Evolutionary conservation across 495 filamentous ascomycete genomes (phyloP).

Genomic region (Neurospora sp.): DNA sequence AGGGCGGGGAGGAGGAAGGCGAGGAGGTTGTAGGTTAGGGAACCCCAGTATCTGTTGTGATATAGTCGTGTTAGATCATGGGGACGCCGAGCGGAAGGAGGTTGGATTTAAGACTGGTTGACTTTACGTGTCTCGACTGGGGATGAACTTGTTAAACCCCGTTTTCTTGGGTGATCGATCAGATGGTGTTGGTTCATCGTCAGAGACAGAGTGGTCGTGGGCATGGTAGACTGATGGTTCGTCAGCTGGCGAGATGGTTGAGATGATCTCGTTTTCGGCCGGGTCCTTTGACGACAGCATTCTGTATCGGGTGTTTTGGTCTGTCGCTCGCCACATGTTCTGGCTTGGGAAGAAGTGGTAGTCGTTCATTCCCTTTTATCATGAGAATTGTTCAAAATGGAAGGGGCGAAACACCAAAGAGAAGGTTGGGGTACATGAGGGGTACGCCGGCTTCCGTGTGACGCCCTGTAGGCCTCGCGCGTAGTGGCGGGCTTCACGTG

Average conservation of each 20-base stretch:
- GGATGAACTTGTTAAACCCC: neutral
- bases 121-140: neutral
- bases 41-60: conserved; percentile 36
- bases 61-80: neutral
- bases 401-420: neutral
- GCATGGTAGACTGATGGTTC: neutral
- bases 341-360: neutral
- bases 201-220: neutral
- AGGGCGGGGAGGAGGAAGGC: conserved; percentile 60
- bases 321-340: neutral
- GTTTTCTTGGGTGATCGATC: neutral
- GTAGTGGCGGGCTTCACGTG: neutral
- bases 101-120: neutral
- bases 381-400: neutral
- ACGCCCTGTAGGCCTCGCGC: neutral
- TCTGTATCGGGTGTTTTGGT: neutral
- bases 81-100: neutral
- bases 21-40: conserved; percentile 52
- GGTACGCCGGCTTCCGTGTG: neutral
- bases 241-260: neutral
- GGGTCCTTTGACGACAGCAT: neutral
- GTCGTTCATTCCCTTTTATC: neutral
- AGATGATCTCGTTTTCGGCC: neutral
- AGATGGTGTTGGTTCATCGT: neutral
- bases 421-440: neutral